A percentile compares a stretch with the other conserved stretches of the same genome.
phyloP scores from a whole-genome alignment of 768 basidiomycete species.

The Leccinellum rugosiceps region DNA sequence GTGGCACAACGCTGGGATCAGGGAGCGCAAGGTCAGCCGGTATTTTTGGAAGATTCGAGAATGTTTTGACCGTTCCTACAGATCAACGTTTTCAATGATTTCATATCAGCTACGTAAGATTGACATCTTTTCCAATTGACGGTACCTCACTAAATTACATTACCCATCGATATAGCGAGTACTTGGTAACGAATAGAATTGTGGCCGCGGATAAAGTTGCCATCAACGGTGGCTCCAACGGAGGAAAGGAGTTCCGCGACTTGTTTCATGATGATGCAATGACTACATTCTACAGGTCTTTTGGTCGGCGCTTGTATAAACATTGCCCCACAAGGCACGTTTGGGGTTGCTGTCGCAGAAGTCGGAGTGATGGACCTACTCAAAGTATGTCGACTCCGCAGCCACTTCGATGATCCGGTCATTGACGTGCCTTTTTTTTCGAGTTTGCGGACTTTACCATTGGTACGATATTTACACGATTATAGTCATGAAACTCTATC shows the following conservation, averaged over 20 bases:
- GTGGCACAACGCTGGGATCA: slow-evolving; percentile 76
- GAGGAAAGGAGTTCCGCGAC: slow-evolving; percentile 44
- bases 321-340: slow-evolving; percentile 69
- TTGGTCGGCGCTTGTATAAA: slow-evolving; percentile 85
- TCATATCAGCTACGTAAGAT: slow-evolving; percentile 74
- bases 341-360: slow-evolving; percentile 78
- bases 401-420: neutral
- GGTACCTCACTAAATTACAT: neutral
- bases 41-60: neutral
- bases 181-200: slow-evolving; percentile 69
- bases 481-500: slow-evolving; percentile 7
- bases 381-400: slow-evolving; percentile 43
- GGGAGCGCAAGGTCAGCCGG: slow-evolving; percentile 59
- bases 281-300: slow-evolving; percentile 44
- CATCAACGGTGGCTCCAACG: slow-evolving; percentile 80
- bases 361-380: slow-evolving; percentile 81
- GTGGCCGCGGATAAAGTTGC: slow-evolving; percentile 67
- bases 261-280: neutral
- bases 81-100: slow-evolving; percentile 79
- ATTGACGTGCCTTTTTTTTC: neutral
- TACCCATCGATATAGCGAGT: slow-evolving; percentile 43
- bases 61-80: slow-evolving; percentile 23
- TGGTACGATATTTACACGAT: slow-evolving; percentile 36
- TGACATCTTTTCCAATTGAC: neutral
- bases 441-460: slow-evolving; percentile 78